Percentiles rank a stretch among this genome's conserved stretches.
Evolutionary conservation across 345 rosid species (phyloP).

Genomic region (Eucalyptus shirleyi): DNA sequence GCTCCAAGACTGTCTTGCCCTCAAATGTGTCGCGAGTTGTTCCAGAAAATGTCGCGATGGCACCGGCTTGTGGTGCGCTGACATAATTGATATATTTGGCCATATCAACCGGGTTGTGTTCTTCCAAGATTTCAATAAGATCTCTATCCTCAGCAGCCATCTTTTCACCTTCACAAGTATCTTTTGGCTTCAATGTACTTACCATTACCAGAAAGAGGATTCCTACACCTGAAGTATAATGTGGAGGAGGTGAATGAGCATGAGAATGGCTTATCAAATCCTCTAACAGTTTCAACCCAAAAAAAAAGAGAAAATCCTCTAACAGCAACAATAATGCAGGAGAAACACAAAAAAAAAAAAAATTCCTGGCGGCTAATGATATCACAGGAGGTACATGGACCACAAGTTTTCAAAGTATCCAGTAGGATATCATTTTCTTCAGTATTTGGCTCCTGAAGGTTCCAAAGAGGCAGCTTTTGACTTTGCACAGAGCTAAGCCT

Average conservation of each 20-base stretch:
- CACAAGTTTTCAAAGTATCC: background rate
- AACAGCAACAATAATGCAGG: background rate
- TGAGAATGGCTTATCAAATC: background rate
- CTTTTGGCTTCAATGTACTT: background rate
- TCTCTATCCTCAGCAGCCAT: slow-evolving; percentile 47
- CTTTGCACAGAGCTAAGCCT: background rate
- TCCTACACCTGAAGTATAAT: background rate
- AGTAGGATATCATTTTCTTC: background rate
- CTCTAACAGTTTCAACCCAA: background rate
- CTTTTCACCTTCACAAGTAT: background rate
- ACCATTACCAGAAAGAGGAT: background rate
- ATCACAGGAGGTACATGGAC: background rate
- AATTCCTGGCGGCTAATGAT: background rate
- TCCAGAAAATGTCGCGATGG: slow-evolving; percentile 64
- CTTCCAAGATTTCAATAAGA: slow-evolving; percentile 58
- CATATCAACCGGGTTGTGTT: slow-evolving; percentile 37
- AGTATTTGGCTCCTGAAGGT: background rate
- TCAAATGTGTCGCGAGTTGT: slow-evolving; percentile 71
- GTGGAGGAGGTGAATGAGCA: background rate
- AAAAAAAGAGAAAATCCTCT: background rate
- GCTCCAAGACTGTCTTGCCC: slow-evolving; percentile 69
- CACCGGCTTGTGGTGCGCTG: slow-evolving; percentile 60
- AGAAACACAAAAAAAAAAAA: background rate
- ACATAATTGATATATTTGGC: slow-evolving; percentile 49
- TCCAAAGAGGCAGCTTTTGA: background rate